These are phyloP conservation scores for Voacanga thouarsii DNA, from an alignment of 257 asterid genomes.

Conservation along the genomic window DNA sequence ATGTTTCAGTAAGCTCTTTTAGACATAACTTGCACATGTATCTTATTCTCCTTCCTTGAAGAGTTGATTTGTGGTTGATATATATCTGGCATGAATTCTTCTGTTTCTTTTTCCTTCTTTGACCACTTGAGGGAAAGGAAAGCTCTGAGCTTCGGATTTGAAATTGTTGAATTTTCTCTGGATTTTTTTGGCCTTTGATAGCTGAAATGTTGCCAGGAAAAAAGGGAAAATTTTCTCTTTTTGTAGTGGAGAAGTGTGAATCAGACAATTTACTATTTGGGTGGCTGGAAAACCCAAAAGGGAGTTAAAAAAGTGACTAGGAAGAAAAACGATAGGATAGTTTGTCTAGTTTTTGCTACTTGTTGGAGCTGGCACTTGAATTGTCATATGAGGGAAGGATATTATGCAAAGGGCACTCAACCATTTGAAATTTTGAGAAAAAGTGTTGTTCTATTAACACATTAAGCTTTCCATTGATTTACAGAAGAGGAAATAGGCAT, in stretches of 20 bases:
- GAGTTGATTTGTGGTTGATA: background rate
- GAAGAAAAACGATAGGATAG: background rate
- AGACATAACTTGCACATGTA: conserved; percentile 2
- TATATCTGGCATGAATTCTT: background rate
- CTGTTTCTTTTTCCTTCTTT: background rate
- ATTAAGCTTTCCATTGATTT: no score
- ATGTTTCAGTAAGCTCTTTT: background rate
- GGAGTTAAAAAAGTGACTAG: no score
- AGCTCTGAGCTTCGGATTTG: background rate
- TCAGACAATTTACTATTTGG: conserved; percentile 10
- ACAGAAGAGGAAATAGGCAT: no score
- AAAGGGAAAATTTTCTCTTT: background rate
- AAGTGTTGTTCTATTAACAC: no score
- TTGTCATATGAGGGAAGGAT: no score
- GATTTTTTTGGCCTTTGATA: background rate
- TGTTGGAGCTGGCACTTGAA: background rate
- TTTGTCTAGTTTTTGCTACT: background rate
- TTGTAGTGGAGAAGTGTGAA: conserved; percentile 8
- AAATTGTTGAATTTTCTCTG: background rate
- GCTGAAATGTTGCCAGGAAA: no score
- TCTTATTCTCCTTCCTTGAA: background rate
- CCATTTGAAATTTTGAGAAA: no score
- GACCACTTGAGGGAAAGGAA: no score
- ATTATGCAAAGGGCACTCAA: no score
- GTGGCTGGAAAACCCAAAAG: background rate